Evolutionary conservation across 345 rosid species (phyloP).

Genomic region (Combretum micranthum): DNA sequence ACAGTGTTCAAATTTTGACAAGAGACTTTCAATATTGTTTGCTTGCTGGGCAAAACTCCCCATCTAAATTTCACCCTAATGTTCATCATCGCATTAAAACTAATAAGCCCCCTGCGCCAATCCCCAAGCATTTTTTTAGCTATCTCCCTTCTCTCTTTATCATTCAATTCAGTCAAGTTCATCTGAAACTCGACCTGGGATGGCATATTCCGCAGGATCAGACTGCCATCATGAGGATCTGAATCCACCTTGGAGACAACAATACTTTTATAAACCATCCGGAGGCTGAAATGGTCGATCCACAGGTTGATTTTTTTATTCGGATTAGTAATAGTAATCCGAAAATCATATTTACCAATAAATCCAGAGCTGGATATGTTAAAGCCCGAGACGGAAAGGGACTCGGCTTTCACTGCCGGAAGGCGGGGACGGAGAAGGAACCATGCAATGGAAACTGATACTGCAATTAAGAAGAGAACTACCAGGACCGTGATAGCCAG

Average conservation of each 20-base stretch:
- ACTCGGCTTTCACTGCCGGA: conserved; percentile 17
- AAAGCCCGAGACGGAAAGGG: conserved; percentile 17
- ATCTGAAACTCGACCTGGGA: neutral
- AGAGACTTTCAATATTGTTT: too few relatives aligned
- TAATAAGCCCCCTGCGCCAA: too few relatives aligned
- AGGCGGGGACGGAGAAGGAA: conserved; percentile 14
- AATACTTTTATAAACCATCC: neutral
- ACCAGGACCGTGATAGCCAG: conserved; percentile 5
- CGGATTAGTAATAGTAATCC: conserved; percentile 10
- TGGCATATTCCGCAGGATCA: neutral
- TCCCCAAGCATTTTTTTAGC: too few relatives aligned
- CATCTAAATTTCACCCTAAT: too few relatives aligned
- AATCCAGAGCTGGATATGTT: conserved; percentile 5
- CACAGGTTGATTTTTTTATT: conserved; percentile 13
- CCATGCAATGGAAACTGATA: conserved; percentile 14
- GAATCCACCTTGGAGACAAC: neutral
- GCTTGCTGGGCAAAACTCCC: too few relatives aligned
- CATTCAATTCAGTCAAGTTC: neutral
- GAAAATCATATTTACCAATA: conserved; percentile 7
- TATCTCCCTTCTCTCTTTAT: neutral
- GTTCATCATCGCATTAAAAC: too few relatives aligned
- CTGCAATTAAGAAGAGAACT: conserved; percentile 1
- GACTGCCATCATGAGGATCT: neutral
- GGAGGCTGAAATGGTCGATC: conserved; percentile 4
- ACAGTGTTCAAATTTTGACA: too few relatives aligned